phyloP scores from a whole-genome alignment of 805 yeast genomes.

The Kodamaea laetipori region DNA sequence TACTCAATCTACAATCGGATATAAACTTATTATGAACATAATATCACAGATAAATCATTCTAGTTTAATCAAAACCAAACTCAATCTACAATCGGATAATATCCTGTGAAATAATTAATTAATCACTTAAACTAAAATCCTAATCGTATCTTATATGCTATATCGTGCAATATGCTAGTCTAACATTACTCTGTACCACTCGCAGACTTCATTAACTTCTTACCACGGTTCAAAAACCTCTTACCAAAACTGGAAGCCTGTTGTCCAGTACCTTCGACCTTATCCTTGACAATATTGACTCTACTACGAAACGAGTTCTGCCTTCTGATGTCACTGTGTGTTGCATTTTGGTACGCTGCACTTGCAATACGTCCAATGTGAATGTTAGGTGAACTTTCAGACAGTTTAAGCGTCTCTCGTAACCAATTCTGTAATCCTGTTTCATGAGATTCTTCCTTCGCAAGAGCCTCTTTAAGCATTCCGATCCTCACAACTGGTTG shows the following conservation, averaged over 20 bases:
- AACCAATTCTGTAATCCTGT: conserved; percentile 65
- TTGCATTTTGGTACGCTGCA: conserved; percentile 67
- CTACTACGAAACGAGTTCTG: conserved; percentile 47
- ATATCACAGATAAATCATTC: too few relatives aligned
- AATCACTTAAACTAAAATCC: too few relatives aligned
- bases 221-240: conserved; percentile 57
- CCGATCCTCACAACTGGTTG: conserved; percentile 45
- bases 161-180: not conserved
- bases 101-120: too few relatives aligned
- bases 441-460: conserved; percentile 46
- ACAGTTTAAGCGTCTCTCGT: conserved; percentile 44
- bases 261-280: conserved; percentile 46
- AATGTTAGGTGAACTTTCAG: conserved; percentile 35
- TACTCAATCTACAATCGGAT: too few relatives aligned
- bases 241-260: conserved; percentile 58
- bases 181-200: conserved; percentile 2
- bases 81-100: too few relatives aligned
- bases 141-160: conserved; percentile 3
- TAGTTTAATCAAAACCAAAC: too few relatives aligned
- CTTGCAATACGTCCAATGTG: conserved; percentile 58
- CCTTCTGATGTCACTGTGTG: conserved; percentile 55
- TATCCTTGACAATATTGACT: conserved; percentile 52
- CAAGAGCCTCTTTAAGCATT: conserved; percentile 45
- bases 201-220: conserved; percentile 45
- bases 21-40: too few relatives aligned